Evolutionary conservation across 345 rosid species (phyloP).

Genomic region (Populus pruinosa): DNA sequence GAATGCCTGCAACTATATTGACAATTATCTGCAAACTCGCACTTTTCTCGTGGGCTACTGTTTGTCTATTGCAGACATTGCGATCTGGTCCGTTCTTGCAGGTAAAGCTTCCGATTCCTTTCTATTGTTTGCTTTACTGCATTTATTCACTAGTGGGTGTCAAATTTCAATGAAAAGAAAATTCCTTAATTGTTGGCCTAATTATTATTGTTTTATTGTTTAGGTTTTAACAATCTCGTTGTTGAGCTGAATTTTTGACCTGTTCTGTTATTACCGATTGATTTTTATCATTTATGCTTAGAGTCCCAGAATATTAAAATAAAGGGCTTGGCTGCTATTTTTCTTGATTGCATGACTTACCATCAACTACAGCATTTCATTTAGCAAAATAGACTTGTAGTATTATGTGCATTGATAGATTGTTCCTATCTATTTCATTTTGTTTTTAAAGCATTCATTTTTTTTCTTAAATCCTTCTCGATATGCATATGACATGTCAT

Average conservation of each 20-base stretch:
- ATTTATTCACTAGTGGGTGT: not conserved
- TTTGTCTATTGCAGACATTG: conserved; percentile 78
- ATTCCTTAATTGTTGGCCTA: not conserved
- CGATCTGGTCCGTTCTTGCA: conserved; percentile 81
- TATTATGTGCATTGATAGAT: not conserved
- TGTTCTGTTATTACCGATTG: not conserved
- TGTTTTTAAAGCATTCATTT: not conserved
- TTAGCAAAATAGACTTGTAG: not conserved
- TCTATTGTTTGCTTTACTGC: not conserved
- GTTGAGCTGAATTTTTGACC: not conserved
- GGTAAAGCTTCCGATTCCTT: conserved; percentile 39
- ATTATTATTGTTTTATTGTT: too few species aligned
- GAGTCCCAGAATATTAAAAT: not conserved
- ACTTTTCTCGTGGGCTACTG: conserved; percentile 68
- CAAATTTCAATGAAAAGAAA: not conserved
- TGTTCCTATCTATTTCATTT: not conserved
- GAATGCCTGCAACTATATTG: conserved; percentile 58
- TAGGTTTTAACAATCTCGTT: not conserved
- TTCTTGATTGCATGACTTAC: not conserved
- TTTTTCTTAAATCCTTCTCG: not conserved
- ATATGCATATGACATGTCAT: not conserved
- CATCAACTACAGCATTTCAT: not conserved
- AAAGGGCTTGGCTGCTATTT: not conserved
- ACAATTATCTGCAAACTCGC: conserved; percentile 44
- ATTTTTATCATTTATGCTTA: not conserved